These are phyloP conservation scores for Auriscalpium orientale DNA, from an alignment of 768 basidiomycete genomes.

Conservation along the genomic window DNA sequence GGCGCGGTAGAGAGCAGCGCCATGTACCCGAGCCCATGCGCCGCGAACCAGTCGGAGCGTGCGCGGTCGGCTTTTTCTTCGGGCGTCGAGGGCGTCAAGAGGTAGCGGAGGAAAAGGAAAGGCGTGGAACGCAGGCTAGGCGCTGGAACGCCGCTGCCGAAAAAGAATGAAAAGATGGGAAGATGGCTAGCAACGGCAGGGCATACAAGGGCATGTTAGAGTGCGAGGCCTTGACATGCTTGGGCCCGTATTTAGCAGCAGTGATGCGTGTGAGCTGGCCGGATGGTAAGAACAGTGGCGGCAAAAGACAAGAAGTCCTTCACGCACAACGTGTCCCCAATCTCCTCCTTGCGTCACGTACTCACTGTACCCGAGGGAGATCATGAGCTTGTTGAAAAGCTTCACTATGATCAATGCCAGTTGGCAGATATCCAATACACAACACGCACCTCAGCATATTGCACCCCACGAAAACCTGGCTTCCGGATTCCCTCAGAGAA, in stretches of 20 bases:
- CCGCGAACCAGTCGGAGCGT: slow-evolving; percentile 24
- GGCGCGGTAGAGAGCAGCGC: slow-evolving; percentile 26
- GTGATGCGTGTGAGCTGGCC: slow-evolving; percentile 21
- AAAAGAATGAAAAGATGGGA: neutral
- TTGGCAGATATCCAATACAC: neutral
- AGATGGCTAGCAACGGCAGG: neutral
- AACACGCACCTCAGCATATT: slow-evolving; percentile 45
- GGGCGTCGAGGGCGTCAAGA: slow-evolving; percentile 24
- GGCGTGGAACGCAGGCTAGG: slow-evolving; percentile 21
- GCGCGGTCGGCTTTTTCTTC: slow-evolving; percentile 31
- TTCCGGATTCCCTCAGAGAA: slow-evolving; percentile 52
- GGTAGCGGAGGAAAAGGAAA: slow-evolving; percentile 21
- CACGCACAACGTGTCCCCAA: slow-evolving; percentile 33
- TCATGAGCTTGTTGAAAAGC: slow-evolving; percentile 16
- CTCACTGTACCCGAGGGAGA: slow-evolving; percentile 20
- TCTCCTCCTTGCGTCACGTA: slow-evolving; percentile 43
- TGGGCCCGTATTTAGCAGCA: slow-evolving; percentile 19
- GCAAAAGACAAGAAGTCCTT: neutral
- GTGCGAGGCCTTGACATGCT: slow-evolving; percentile 27
- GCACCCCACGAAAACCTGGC: slow-evolving; percentile 39
- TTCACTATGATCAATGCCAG: neutral
- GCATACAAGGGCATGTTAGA: slow-evolving; percentile 25
- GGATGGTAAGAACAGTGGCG: neutral
- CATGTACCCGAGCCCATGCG: slow-evolving; percentile 31
- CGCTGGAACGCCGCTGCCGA: slow-evolving; percentile 16